These are phyloP conservation scores for Lichenothelia convexa DNA, from an alignment of 495 filamentous ascomycete genomes.

Conservation along the genomic window DNA sequence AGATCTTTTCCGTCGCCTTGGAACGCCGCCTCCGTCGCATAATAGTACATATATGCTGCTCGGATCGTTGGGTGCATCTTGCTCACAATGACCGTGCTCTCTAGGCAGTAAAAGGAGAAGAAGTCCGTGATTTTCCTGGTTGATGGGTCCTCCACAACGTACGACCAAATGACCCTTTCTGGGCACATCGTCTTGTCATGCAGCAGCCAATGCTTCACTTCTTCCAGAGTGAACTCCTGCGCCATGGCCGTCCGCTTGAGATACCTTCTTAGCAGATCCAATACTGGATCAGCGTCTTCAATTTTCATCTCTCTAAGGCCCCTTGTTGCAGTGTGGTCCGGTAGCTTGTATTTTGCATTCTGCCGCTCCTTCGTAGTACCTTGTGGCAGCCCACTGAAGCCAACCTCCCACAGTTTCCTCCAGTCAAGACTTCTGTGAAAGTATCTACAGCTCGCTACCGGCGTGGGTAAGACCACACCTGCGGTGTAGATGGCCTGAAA, in stretches of 20 bases:
- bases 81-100: slow-evolving; percentile 71
- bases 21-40: slow-evolving; percentile 72
- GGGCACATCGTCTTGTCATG: slow-evolving; percentile 36
- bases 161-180: slow-evolving; percentile 79
- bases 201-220: slow-evolving; percentile 77
- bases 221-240: slow-evolving; percentile 58
- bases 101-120: slow-evolving; percentile 89
- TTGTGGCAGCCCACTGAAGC: slow-evolving; percentile 66
- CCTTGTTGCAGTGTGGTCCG: slow-evolving; percentile 44
- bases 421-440: slow-evolving; percentile 86
- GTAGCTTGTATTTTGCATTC: slow-evolving; percentile 60
- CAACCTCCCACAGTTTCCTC: slow-evolving; percentile 84
- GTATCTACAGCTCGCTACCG: slow-evolving; percentile 81
- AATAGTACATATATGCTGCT: slow-evolving; percentile 93
- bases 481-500: slow-evolving; percentile 94
- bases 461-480: slow-evolving; percentile 74
- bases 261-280: slow-evolving; percentile 58
- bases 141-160: slow-evolving; percentile 64
- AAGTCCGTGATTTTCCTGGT: slow-evolving; percentile 83
- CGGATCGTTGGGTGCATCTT: slow-evolving; percentile 56
- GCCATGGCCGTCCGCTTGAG: slow-evolving; percentile 65
- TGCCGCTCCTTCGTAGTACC: slow-evolving; percentile 69
- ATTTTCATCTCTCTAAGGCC: slow-evolving; percentile 63
- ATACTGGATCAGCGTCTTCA: slow-evolving; percentile 67
- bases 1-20: slow-evolving; percentile 25